phyloP scores from a whole-genome alignment of 1,284 basidiomycete species.

The Ustilago curta region DNA sequence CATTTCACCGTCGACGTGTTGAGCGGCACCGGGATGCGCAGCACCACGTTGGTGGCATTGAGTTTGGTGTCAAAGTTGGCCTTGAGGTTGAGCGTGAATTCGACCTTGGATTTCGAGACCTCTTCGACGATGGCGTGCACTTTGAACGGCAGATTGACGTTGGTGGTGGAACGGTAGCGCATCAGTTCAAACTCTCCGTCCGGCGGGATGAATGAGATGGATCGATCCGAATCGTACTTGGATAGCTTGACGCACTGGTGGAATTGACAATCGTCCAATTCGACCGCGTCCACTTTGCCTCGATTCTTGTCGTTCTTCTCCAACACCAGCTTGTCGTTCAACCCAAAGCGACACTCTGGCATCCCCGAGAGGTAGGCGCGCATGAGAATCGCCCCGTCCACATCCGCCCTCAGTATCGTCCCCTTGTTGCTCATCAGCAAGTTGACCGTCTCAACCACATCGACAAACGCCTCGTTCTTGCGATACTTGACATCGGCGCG shows the following conservation, averaged over 20 bases:
- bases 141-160: constrained; percentile 91
- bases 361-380: constrained; percentile 94
- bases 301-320: constrained; percentile 76
- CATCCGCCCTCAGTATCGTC: constrained; percentile 91
- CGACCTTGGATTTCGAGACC: constrained; percentile 88
- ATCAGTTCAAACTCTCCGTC: constrained; percentile 99
- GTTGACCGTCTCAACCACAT: constrained; percentile 96
- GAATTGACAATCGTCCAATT: constrained; percentile 97
- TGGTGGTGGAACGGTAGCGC: constrained; percentile 94
- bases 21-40: constrained; percentile 93
- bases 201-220: constrained; percentile 96
- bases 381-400: constrained; percentile 98
- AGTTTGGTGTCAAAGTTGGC: constrained; percentile 92
- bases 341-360: constrained; percentile 96
- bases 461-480: constrained; percentile 98
- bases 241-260: constrained; percentile 96
- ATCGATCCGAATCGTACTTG: constrained; percentile 91
- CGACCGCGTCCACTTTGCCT: constrained; percentile 69
- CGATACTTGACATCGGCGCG: constrained; percentile 94
- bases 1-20: constrained; percentile 93
- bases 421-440: constrained; percentile 96
- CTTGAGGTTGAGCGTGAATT: constrained; percentile 89
- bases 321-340: constrained; percentile 97
- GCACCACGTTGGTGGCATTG: constrained; percentile 88
- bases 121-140: constrained; percentile 93